Evolutionary conservation across 2,329 filamentous ascomycete genomes (phyloP).

Genomic region (Alternaria conjuncta): DNA sequence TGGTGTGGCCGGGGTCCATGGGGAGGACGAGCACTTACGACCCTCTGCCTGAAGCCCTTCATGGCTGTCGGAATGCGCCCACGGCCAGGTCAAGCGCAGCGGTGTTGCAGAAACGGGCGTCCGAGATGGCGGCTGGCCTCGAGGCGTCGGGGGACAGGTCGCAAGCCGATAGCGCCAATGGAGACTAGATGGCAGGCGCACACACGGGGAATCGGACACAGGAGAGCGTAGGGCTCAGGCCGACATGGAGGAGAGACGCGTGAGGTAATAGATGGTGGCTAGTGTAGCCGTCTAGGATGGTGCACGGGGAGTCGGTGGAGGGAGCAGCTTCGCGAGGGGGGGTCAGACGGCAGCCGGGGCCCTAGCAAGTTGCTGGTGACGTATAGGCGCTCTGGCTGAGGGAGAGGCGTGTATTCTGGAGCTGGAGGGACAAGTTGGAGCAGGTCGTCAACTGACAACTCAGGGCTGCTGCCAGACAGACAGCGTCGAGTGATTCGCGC

Average conservation of each 20-base stretch:
- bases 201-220: conserved; percentile 18
- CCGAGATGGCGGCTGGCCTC: conserved; percentile 30
- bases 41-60: conserved; percentile 97
- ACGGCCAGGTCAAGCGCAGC: conserved; percentile 38
- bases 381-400: conserved; percentile 17
- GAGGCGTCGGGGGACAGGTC: conserved; percentile 29
- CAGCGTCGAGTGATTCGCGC: conserved; percentile 28
- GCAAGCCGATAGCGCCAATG: conserved; percentile 40
- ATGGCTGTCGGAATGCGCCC: conserved; percentile 65
- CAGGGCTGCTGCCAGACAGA: conserved; percentile 26
- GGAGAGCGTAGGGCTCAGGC: conserved; percentile 31
- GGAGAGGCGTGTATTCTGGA: conserved; percentile 12
- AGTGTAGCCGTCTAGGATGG: conserved; percentile 33
- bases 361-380: conserved; percentile 26
- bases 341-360: conserved; percentile 29
- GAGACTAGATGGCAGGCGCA: conserved; percentile 26
- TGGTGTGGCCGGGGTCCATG: conserved; percentile 28
- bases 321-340: conserved; percentile 29
- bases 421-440: conserved; percentile 24
- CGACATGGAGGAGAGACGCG: conserved; percentile 40
- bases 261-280: conserved; percentile 33
- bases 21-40: conserved; percentile 69
- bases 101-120: conserved; percentile 35
- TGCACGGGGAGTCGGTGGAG: conserved; percentile 33
- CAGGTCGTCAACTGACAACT: conserved; percentile 29